Conservation (phyloP, 768 basidiomycete species). For the Tricholoma bakamatsutake region DNA sequence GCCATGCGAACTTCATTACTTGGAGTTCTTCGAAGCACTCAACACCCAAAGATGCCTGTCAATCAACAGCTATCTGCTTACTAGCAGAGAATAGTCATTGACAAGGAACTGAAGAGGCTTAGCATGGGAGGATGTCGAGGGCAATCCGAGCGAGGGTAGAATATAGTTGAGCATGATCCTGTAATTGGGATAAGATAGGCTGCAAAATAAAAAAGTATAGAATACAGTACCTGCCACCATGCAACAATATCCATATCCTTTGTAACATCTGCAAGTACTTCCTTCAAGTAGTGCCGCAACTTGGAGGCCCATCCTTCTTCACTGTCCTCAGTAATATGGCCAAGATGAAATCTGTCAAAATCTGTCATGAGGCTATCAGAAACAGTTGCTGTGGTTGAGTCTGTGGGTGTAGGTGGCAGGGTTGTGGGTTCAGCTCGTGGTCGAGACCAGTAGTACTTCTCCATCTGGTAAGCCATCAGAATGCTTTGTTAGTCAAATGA, state of each 20-base stretch:
- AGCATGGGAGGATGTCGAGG: no score
- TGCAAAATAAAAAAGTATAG: not conserved
- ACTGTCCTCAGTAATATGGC: not conserved
- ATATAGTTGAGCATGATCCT: no score
- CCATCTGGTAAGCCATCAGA: constrained; percentile 8
- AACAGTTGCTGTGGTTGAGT: not conserved
- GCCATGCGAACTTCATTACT: no score
- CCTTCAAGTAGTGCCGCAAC: constrained; percentile 5
- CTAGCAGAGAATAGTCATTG: no score
- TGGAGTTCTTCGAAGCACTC: no score
- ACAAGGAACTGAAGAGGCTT: no score
- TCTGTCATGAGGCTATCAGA: not conserved
- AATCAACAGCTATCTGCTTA: no score
- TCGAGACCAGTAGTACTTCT: constrained; percentile 3
- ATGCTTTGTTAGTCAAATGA: not conserved
- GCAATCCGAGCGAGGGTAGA: no score
- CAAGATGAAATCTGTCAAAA: not conserved
- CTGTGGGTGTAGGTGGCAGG: not conserved
- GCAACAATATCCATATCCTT: constrained; percentile 12
- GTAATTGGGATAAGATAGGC: not conserved
- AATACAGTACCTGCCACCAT: constrained; percentile 12
- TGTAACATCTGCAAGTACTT: constrained; percentile 7
- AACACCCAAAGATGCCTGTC: no score
- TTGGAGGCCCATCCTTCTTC: constrained; percentile 3
- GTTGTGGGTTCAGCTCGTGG: not conserved